Evolutionary conservation across 108 stramenopile genomes (phyloP).

Genomic region (Discostella stelligeroides): DNA sequence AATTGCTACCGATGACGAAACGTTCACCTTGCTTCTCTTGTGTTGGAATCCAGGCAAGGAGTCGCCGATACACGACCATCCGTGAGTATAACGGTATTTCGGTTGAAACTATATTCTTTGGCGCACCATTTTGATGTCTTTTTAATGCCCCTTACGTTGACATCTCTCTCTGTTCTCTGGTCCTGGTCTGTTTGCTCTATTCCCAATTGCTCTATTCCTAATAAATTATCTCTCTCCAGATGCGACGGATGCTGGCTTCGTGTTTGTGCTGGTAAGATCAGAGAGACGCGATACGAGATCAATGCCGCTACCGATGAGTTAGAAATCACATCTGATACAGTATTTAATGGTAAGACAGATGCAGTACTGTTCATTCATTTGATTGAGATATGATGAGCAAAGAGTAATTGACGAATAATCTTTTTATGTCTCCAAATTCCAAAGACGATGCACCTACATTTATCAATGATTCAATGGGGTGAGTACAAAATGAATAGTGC

Average conservation of each 20-base stretch:
- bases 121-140: no score
- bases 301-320: constrained; percentile 37
- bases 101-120: no score
- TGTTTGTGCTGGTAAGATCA: constrained; percentile 63
- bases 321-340: constrained; percentile 44
- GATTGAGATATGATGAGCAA: constrained; percentile 4
- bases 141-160: no score
- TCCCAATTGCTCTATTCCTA: no score
- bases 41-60: constrained; percentile 88
- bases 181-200: no score
- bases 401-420: neutral
- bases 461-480: constrained; percentile 76
- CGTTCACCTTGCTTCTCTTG: constrained; percentile 83
- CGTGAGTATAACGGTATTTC: no score
- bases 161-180: no score
- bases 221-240: no score
- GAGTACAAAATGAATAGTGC: neutral
- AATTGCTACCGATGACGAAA: constrained; percentile 79
- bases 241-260: constrained; percentile 91
- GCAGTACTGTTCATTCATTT: neutral
- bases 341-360: constrained; percentile 38
- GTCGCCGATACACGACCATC: constrained; percentile 85
- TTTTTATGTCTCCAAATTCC: neutral
- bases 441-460: constrained; percentile 57
- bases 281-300: constrained; percentile 65